Conservation (phyloP, 1,284 basidiomycete species). For the Filobasidium uniguttulatum region DNA sequence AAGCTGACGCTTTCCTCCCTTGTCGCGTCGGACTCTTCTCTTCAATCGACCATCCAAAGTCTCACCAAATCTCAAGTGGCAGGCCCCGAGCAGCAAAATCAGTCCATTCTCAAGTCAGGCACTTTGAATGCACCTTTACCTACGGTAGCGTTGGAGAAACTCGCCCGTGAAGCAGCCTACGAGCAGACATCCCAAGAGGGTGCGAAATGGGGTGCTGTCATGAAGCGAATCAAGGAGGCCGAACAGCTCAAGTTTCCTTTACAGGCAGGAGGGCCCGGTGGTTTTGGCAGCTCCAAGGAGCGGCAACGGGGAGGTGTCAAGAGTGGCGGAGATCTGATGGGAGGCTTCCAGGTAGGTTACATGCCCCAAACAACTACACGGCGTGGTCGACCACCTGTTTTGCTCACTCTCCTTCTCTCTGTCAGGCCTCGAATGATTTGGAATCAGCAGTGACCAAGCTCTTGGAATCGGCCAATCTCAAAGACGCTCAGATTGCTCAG, state of each 20-base stretch:
- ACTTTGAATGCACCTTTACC: slow-evolving; percentile 75
- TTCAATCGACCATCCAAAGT: slow-evolving; percentile 45
- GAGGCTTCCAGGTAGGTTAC: slow-evolving; percentile 49
- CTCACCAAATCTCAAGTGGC: slow-evolving; percentile 22
- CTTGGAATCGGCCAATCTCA: slow-evolving; percentile 60
- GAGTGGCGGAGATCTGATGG: slow-evolving; percentile 29
- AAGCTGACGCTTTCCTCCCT: slow-evolving; percentile 40
- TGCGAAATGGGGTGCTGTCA: slow-evolving; percentile 83
- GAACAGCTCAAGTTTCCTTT: slow-evolving; percentile 86
- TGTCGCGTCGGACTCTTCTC: slow-evolving; percentile 46
- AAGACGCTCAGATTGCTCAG: slow-evolving; percentile 60
- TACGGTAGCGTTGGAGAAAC: slow-evolving; percentile 67
- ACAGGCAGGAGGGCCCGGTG: slow-evolving; percentile 49
- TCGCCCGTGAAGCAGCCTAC: slow-evolving; percentile 89
- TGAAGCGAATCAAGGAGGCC: slow-evolving; percentile 77
- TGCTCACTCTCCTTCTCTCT: slow-evolving; percentile 10
- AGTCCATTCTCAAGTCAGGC: slow-evolving; percentile 46
- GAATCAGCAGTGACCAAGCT: slow-evolving; percentile 66
- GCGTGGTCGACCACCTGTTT: not conserved
- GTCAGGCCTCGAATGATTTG: slow-evolving; percentile 57
- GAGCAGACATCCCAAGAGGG: slow-evolving; percentile 84
- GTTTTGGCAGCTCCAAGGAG: slow-evolving; percentile 53
- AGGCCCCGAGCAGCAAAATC: slow-evolving; percentile 14
- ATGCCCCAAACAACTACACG: not conserved
- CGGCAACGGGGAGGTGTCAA: slow-evolving; percentile 30